Percentiles rank a stretch among this genome's conserved stretches.
Conservation (phyloP, 768 basidiomycete genomes). For the Cyathus striatus region DNA sequence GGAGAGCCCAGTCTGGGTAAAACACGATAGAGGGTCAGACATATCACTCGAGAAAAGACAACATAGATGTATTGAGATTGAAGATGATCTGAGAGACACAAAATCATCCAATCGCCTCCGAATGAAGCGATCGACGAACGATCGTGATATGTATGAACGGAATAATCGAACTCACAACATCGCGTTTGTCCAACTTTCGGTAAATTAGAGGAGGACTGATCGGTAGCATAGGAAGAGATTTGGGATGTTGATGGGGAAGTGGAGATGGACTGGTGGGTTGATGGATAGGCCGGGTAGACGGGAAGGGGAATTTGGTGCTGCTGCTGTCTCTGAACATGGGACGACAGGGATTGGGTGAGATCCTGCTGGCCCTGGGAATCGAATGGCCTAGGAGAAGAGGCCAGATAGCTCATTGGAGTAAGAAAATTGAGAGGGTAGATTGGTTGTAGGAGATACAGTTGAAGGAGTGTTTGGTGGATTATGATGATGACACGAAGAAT, state of each 20-base stretch:
- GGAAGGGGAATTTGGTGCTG: slow-evolving; percentile 8
- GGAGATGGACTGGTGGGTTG: slow-evolving; percentile 6
- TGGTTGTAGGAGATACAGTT: no score
- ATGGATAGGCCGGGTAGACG: slow-evolving; percentile 6
- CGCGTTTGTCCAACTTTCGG: slow-evolving; percentile 69
- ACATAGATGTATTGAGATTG: no score
- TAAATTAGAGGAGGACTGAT: slow-evolving; percentile 28
- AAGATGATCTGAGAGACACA: slow-evolving; percentile 16
- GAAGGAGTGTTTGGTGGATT: no score
- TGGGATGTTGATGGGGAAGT: slow-evolving; percentile 18
- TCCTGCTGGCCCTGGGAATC: no score
- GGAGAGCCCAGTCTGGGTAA: slow-evolving; percentile 70
- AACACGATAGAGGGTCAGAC: not conserved
- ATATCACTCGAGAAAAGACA: not conserved
- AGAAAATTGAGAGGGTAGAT: no score
- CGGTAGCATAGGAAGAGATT: slow-evolving; percentile 20
- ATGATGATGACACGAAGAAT: no score
- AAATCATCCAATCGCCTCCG: slow-evolving; percentile 13
- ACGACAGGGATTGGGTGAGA: slow-evolving; percentile 12
- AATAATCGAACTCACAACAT: slow-evolving; percentile 56
- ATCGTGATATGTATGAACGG: slow-evolving; percentile 22
- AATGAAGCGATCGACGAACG: slow-evolving; percentile 27
- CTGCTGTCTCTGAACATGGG: slow-evolving; percentile 7
- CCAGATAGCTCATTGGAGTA: no score
- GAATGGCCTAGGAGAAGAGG: no score